Base-by-base conservation (phyloP, 2,329 filamentous ascomycete species). In the Didymella glomerata region DNA sequence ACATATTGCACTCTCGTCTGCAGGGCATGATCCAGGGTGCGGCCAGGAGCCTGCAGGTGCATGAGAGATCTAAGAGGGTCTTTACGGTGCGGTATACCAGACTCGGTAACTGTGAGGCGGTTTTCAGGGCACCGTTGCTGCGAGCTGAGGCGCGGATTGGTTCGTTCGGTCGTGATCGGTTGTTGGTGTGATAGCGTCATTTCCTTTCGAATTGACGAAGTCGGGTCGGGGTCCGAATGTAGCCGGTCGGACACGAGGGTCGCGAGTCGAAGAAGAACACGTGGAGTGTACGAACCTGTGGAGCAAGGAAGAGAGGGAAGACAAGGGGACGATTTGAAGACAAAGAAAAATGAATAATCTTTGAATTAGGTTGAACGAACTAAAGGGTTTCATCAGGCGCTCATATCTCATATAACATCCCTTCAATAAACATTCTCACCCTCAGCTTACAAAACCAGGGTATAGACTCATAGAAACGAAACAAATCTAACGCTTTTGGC, bases 401-500 rank as follows among this genome's bases (percentile, higher is more conserved):
- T 53, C 49, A 30, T 58, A 45, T 32, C 45, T 53, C 49, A 16
- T 58, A 28, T 49, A 48, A 14, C 54, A 22, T 20, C 32, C 32
- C 22, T 7, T 38, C 20, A 7, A 40, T 16, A 24, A 16, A 32
- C 42, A 28, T 30, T 16, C 24, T 48, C 28, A 60, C 25, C 32
- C 52, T 10, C 44, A 47, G 52, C 18, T 48, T 7, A 20, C 10
- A 18, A 54, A n/a, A 18, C 44, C 38, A 27, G 20, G 44, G 34
- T 48, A 48, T 34, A 44, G 8, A 18, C 54, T 32, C 30, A 47
- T 30, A 25, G 7, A 18, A 20, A 28, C 13, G 16, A 48, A 55
- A 36, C 10, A 30, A 47, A 44, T 54, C 51, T 34, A 64, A 30
- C 46, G 65, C 68, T 69, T 75, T 69, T 67, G 67, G 69, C 67